These are phyloP conservation scores for Torulaspora gathmanii DNA, from an alignment of 805 yeast genomes.

Conservation along the genomic window DNA sequence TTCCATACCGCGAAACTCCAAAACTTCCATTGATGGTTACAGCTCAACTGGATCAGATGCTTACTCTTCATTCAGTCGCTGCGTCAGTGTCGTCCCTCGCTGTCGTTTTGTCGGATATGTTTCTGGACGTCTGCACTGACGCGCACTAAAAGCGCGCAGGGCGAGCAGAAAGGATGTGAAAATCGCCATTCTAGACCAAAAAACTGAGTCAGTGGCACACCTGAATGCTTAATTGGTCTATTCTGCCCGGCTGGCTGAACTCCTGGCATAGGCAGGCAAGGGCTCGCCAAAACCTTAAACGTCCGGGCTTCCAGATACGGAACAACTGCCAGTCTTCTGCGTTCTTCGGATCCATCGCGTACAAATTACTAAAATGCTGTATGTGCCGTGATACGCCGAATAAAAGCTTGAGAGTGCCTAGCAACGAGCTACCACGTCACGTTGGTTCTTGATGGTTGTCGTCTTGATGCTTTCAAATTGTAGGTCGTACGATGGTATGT, in stretches of 20 bases:
- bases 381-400: background rate
- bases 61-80: background rate
- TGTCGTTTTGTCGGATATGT: constrained; percentile 1
- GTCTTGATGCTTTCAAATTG: background rate
- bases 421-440: background rate
- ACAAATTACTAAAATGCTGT: background rate
- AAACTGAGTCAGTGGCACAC: background rate
- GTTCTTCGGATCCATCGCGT: background rate
- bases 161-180: background rate
- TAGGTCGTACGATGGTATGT: constrained; percentile 4
- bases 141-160: constrained; percentile 6
- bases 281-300: background rate
- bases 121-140: constrained; percentile 7
- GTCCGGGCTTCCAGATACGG: background rate
- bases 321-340: background rate
- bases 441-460: background rate
- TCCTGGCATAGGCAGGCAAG: background rate
- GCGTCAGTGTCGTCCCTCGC: background rate
- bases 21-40: background rate
- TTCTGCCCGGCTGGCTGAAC: background rate
- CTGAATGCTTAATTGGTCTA: background rate
- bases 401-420: background rate
- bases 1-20: background rate
- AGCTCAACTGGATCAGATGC: background rate
- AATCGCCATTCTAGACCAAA: background rate